phyloP scores from a whole-genome alignment of 352 stramenopile genomes.

The Phytophthora foliorum region DNA sequence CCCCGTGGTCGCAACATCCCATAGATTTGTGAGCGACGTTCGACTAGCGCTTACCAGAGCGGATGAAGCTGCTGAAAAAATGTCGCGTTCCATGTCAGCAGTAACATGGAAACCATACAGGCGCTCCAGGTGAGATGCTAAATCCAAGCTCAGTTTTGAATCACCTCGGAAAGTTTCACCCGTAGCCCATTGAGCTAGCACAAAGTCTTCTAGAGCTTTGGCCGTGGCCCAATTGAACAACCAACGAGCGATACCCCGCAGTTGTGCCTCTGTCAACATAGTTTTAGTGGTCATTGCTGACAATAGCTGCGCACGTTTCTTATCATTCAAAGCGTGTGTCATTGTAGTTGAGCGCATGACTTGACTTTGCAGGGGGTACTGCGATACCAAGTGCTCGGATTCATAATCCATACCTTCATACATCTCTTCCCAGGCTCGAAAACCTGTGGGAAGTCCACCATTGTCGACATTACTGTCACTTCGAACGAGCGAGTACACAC shows the following conservation, averaged over 20 bases:
- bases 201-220: conserved; percentile 50
- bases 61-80: conserved; percentile 22
- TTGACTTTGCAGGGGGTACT: conserved; percentile 47
- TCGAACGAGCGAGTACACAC: conserved; percentile 56
- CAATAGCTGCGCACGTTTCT: conserved; percentile 40
- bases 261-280: conserved; percentile 44
- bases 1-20: conserved; percentile 43
- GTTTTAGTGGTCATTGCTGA: conserved; percentile 41
- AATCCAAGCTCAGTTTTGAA: conserved; percentile 27
- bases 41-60: conserved; percentile 15
- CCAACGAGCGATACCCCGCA: conserved; percentile 57
- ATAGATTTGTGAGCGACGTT: conserved; percentile 48
- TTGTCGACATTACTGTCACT: conserved; percentile 17
- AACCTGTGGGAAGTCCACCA: conserved; percentile 52
- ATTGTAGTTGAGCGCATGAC: conserved; percentile 23
- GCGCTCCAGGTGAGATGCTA: conserved; percentile 36
- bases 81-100: conserved; percentile 16
- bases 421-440: conserved; percentile 67
- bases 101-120: conserved; percentile 37
- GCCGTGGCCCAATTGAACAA: conserved; percentile 61
- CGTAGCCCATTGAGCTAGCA: conserved; percentile 60
- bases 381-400: conserved; percentile 49
- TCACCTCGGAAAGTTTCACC: conserved; percentile 55
- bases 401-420: conserved; percentile 66
- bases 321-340: conserved; percentile 27